Conservation (phyloP, 768 basidiomycete genomes). For the Lactarius tabidus region DNA sequence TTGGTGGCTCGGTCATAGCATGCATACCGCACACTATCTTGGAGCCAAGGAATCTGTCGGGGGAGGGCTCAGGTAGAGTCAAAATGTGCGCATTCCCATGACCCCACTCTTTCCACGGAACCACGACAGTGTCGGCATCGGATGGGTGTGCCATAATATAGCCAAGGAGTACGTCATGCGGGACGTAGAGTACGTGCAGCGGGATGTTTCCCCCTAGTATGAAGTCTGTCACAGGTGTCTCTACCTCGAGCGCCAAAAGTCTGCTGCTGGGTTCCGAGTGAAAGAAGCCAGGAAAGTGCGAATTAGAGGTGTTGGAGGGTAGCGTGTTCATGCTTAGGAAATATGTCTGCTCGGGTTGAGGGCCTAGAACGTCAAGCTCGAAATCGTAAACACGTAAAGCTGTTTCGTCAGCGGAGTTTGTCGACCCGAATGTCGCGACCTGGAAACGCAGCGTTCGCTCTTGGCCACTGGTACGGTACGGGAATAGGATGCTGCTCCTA, state of each 20-base stretch:
- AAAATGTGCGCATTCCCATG: neutral
- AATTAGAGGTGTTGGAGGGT: neutral
- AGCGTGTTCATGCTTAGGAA: neutral
- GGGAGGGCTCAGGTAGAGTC: neutral
- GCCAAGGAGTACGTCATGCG: neutral
- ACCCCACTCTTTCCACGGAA: constrained; percentile 6
- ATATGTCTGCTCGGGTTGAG: neutral
- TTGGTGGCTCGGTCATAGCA: neutral
- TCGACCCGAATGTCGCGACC: neutral
- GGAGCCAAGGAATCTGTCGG: neutral
- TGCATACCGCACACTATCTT: constrained; percentile 4
- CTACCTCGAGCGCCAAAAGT: neutral
- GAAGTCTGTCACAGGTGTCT: neutral
- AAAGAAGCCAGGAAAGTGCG: neutral
- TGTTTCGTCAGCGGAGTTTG: neutral
- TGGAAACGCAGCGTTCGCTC: neutral
- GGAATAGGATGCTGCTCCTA: neutral
- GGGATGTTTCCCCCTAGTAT: neutral
- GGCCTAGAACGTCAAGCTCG: neutral
- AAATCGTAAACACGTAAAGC: neutral
- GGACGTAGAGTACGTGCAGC: neutral
- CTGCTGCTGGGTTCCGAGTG: neutral
- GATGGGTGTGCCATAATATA: neutral
- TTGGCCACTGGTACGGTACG: neutral
- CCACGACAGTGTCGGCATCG: neutral